Evolutionary conservation across 257 asterid species (phyloP).

Genomic region (Solanum pennellii): DNA sequence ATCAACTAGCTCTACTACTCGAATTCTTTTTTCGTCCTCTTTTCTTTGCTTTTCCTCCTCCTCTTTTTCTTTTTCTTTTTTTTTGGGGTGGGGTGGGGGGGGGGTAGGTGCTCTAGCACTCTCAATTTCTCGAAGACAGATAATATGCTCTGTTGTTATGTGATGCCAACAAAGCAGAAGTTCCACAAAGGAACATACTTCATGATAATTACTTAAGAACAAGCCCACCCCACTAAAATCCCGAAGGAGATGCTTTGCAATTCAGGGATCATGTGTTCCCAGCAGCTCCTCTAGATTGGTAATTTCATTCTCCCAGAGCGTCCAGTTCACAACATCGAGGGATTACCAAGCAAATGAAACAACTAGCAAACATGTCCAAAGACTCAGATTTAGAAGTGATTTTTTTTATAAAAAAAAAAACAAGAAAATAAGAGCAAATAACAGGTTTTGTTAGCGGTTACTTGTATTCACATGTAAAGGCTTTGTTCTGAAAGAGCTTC

Average conservation of each 20-base stretch:
- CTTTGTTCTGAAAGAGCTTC: slow-evolving; percentile 53
- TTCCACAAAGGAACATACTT: not conserved
- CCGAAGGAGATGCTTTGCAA: not conserved
- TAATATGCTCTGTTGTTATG: not conserved
- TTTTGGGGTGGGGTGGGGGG: not conserved
- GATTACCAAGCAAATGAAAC: not conserved
- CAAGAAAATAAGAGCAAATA: not conserved
- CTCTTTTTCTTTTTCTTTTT: too few relatives aligned
- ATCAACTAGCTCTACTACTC: not conserved
- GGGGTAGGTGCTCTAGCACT: not conserved
- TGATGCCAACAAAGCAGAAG: not conserved
- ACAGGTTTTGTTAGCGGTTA: slow-evolving; percentile 13
- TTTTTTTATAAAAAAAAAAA: too few relatives aligned
- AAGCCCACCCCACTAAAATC: not conserved
- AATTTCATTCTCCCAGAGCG: not conserved
- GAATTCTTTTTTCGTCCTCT: not conserved
- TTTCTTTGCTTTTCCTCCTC: not conserved
- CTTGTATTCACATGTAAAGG: slow-evolving; percentile 91
- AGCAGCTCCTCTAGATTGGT: not conserved
- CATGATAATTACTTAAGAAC: not conserved
- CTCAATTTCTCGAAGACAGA: not conserved
- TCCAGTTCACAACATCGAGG: not conserved
- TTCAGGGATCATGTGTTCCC: not conserved
- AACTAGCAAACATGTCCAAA: not conserved
- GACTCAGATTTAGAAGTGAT: not conserved